phyloP scores from a whole-genome alignment of 176 grass and related monocot genomes.

The Carex myosuroides region DNA sequence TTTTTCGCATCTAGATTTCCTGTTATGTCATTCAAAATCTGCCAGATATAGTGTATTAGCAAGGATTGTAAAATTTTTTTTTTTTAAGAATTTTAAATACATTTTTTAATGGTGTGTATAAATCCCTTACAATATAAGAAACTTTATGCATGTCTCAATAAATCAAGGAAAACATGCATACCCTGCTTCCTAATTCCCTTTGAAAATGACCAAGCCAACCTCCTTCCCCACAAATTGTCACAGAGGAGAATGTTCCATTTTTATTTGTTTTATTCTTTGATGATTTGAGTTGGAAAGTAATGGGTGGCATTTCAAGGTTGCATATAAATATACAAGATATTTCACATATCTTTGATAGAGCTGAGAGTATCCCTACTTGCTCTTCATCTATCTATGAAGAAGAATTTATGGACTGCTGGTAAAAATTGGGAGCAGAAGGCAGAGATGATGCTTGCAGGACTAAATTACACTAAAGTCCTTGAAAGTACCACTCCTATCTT shows the following conservation, averaged over 20 bases:
- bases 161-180: neutral
- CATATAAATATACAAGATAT: neutral
- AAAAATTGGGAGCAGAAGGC: neutral
- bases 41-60: constrained; percentile 9
- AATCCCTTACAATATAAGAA: neutral
- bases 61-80: neutral
- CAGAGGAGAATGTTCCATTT: neutral
- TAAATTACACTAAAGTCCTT: no score
- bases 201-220: neutral
- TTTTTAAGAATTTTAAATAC: neutral
- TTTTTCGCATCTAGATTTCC: constrained; percentile 97
- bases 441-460: neutral
- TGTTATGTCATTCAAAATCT: constrained; percentile 96
- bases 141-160: neutral
- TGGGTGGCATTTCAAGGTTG: neutral
- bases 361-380: neutral
- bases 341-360: neutral
- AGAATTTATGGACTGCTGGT: neutral
- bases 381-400: neutral
- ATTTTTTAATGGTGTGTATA: neutral
- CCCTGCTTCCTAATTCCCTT: neutral
- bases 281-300: neutral
- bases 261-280: neutral
- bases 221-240: neutral
- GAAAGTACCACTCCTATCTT: no score